These are phyloP conservation scores for Oehlia diaphana DNA, from an alignment of 192 early-diverging fungal genomes.

Conservation along the genomic window DNA sequence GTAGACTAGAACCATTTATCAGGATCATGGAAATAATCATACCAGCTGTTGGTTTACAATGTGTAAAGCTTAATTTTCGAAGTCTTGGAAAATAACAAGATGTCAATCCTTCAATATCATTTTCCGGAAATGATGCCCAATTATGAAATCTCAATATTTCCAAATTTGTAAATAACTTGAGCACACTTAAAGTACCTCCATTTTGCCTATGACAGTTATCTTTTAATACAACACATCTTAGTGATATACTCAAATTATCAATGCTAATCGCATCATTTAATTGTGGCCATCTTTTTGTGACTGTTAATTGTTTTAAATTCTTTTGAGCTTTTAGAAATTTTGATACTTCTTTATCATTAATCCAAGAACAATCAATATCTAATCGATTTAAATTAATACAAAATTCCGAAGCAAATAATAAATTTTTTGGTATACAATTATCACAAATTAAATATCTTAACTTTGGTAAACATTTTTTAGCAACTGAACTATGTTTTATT, in stretches of 20 bases:
- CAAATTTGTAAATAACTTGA: not conserved
- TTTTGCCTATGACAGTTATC: not conserved
- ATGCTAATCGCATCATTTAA: not conserved
- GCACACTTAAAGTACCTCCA: not conserved
- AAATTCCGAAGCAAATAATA: not conserved
- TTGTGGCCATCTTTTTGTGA: not conserved
- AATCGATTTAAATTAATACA: not conserved
- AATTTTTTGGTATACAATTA: not conserved
- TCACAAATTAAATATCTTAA: conserved; percentile 2
- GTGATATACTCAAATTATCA: not conserved
- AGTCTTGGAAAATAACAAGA: not conserved
- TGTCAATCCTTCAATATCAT: not conserved
- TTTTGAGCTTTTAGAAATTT: not conserved
- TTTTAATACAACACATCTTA: not conserved
- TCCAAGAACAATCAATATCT: conserved; percentile 19
- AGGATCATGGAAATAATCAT: not conserved
- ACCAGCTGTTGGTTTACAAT: not conserved
- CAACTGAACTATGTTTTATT: not conserved
- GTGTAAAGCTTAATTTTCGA: not conserved
- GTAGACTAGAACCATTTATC: not conserved
- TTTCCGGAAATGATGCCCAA: not conserved
- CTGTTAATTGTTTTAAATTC: not conserved
- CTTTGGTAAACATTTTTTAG: not conserved
- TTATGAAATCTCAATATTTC: not conserved
- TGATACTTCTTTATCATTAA: not conserved